Percentiles rank a stretch among this genome's conserved stretches.
phyloP scores from a whole-genome alignment of 2,329 filamentous ascomycete genomes.

The Pseudogymnoascus sp. region DNA sequence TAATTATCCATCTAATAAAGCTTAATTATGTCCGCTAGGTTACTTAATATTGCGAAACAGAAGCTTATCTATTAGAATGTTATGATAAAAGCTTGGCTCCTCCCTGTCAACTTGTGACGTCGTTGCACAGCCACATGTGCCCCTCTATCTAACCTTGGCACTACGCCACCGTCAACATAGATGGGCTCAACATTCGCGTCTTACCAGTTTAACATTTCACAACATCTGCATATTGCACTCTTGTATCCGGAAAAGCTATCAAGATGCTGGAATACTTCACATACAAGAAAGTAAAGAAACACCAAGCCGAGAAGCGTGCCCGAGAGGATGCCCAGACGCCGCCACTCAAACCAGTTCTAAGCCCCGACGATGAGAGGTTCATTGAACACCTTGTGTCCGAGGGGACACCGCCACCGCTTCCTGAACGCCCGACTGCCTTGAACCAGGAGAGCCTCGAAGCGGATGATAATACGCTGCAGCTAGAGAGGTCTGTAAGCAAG shows the following conservation, averaged over 20 bases:
- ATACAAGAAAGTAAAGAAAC: slow-evolving; percentile 57
- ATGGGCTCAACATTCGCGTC: not conserved
- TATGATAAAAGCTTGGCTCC: slow-evolving; percentile 2
- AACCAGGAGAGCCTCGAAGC: slow-evolving; percentile 16
- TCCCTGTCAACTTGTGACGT: slow-evolving; percentile 5
- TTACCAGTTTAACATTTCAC: not conserved
- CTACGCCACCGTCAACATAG: not conserved
- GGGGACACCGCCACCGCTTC: slow-evolving; percentile 46
- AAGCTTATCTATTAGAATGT: not conserved
- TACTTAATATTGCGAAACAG: not conserved
- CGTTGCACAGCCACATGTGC: slow-evolving; percentile 2
- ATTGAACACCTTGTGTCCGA: slow-evolving; percentile 47
- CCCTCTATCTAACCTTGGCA: not conserved
- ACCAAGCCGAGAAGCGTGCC: slow-evolving; percentile 42
- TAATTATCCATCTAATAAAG: not conserved
- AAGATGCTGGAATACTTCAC: slow-evolving; percentile 57
- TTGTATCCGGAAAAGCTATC: not conserved
- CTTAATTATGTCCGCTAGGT: not conserved
- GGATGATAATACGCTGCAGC: slow-evolving; percentile 13
- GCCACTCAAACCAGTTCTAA: slow-evolving; percentile 38
- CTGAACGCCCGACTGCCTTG: slow-evolving; percentile 26
- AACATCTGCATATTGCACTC: not conserved
- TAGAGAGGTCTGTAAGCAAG: slow-evolving; percentile 15
- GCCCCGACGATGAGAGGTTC: slow-evolving; percentile 51
- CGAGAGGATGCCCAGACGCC: slow-evolving; percentile 14